phyloP scores from a whole-genome alignment of 1,284 basidiomycete species.

The Ustilago tritici region DNA sequence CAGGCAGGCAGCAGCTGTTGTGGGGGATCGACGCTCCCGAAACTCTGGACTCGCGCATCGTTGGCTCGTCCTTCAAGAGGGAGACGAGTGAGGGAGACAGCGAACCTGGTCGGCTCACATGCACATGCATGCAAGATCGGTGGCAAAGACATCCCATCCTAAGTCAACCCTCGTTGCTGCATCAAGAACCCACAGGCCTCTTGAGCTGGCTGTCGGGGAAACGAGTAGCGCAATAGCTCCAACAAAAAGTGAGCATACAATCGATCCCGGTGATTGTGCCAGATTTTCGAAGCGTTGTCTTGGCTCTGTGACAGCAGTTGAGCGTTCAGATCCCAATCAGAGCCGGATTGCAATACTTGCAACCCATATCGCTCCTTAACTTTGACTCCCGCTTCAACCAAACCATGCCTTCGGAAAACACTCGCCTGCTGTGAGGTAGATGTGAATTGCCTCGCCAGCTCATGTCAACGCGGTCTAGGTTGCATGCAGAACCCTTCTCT shows the following conservation, averaged over 20 bases:
- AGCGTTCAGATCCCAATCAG: not conserved
- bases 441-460: constrained; percentile 3
- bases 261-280: not conserved
- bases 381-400: constrained; percentile 2
- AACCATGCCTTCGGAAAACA: constrained; percentile 8
- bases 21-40: not conserved
- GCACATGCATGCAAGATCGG: constrained; percentile 16
- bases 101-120: not conserved
- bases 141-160: constrained; percentile 8
- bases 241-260: not conserved
- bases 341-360: too few relatives aligned
- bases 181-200: not conserved
- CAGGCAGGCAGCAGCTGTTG: not conserved
- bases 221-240: too few relatives aligned
- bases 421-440: not conserved
- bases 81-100: not conserved
- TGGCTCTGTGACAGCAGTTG: not conserved
- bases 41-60: not conserved
- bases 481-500: constrained; percentile 8
- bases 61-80: not conserved
- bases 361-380: not conserved
- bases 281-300: not conserved
- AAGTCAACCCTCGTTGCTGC: not conserved
- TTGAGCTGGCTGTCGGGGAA: not conserved
- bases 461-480: constrained; percentile 6